A percentile compares a stretch with the other conserved stretches of the same genome.
phyloP scores from a whole-genome alignment of 2,329 filamentous ascomycete species.

The Trichoderma sp. region DNA sequence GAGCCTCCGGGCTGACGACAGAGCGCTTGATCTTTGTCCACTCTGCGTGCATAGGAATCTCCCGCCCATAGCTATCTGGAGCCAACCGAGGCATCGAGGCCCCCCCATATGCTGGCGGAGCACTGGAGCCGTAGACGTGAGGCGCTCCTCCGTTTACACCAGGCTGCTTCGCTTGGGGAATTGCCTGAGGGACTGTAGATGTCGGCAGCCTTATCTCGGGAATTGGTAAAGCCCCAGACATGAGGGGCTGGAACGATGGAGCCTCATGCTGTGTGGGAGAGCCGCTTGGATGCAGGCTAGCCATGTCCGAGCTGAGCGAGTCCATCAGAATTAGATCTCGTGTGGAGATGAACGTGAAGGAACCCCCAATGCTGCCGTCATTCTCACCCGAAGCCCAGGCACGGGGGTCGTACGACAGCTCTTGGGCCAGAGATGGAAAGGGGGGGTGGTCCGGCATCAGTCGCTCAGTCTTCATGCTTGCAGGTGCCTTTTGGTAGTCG shows the following conservation, averaged over 20 bases:
- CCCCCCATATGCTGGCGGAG: constrained; percentile 35
- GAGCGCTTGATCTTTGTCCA: constrained; percentile 56
- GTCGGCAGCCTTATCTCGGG: constrained; percentile 31
- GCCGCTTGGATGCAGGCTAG: constrained; percentile 39
- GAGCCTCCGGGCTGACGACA: constrained; percentile 53
- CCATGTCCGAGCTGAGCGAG: constrained; percentile 40
- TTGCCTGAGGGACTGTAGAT: constrained; percentile 40
- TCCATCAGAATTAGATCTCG: constrained; percentile 51
- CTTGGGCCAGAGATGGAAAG: constrained; percentile 26
- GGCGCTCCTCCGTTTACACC: constrained; percentile 24
- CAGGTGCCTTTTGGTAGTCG: constrained; percentile 42
- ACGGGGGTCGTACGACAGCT: constrained; percentile 35
- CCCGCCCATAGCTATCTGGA: constrained; percentile 55
- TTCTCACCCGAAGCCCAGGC: constrained; percentile 40
- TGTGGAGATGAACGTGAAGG: constrained; percentile 52
- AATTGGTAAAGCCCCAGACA: constrained; percentile 27
- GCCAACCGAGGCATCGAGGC: constrained; percentile 41
- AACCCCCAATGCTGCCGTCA: constrained; percentile 32
- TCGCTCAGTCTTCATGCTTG: constrained; percentile 39
- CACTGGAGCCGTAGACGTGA: constrained; percentile 21
- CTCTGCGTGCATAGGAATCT: constrained; percentile 53
- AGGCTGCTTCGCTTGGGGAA: constrained; percentile 33
- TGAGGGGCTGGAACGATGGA: constrained; percentile 36
- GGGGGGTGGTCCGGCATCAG: constrained; percentile 35
- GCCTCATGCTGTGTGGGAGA: constrained; percentile 35